Base-by-base conservation (phyloP, 2,329 filamentous ascomycete genomes). In the Neofusicoccum ribis region DNA sequence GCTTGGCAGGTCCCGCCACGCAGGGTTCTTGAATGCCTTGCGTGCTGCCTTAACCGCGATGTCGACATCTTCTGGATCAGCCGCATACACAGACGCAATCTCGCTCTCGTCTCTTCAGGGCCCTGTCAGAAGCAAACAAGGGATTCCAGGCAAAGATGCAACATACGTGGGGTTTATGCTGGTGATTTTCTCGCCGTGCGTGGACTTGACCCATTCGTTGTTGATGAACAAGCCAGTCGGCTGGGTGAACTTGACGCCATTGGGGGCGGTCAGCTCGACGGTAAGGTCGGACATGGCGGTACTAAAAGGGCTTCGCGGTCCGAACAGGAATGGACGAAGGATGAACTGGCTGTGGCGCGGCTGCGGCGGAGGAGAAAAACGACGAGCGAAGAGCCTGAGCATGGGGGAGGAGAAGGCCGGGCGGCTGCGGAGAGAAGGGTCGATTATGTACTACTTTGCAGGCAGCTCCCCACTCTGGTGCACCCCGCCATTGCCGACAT, bases 141-240 rank as follows among this genome's bases (percentile, higher is more conserved):
- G 27, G 17, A 37, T 36, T 5, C 7, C 47, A 41, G 15, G 2
- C 15, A 17, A 8, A 11, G 3, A 39, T 17, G 20, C 8, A 15
- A 58, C 82, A 68, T 80, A 91, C 88, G 85, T 85, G 51, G 91
- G 91, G 73, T 92, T 92, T 71, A 92, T 85, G 17, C 86, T 85
- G 14, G 84, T 80, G 63, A 93, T 84, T 70, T 84, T 91, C 73
- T 88, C 83, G 50, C 85, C 88, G 14, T 84, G 85, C 75, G 84
- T 87, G 64, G 88, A 86, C 71, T 86, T 83, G 62, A 92, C 88
- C 75, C 91, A 93, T 74, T 92, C 89, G 69, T 93, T 92, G 81
- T 91, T 90, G 80, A 93, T 92, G 78, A 93, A 93, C 8, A 94
- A 83, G n/a, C 91, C 91, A 50, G 86, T 82, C 2, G 91, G 90